Percentiles rank a stretch among this genome's conserved stretches.
phyloP scores from a whole-genome alignment of 257 asterid species.

The Nemophila menziesii region DNA sequence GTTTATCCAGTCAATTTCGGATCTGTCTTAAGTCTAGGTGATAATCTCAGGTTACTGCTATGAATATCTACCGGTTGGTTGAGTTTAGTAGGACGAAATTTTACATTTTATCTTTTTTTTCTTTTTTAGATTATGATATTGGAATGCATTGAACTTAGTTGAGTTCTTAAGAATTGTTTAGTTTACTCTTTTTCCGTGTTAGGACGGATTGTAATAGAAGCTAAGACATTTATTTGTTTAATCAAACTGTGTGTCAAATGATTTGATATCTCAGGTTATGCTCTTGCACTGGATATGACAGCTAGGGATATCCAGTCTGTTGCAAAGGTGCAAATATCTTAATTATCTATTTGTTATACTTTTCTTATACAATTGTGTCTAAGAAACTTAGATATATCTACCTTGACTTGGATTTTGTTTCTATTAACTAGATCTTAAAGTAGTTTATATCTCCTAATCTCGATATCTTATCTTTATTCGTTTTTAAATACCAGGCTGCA shows the following conservation, averaged over 20 bases:
- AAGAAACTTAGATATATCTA: not conserved
- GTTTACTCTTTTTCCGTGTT: too few relatives aligned
- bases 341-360: slow-evolving; percentile 3
- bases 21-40: not conserved
- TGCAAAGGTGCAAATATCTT: slow-evolving; percentile 59
- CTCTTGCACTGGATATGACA: slow-evolving; percentile 98
- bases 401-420: not conserved
- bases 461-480: slow-evolving; percentile 7
- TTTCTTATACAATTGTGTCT: not conserved
- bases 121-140: not conserved
- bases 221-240: not conserved
- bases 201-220: too few relatives aligned
- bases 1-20: not conserved
- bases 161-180: not conserved
- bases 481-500: slow-evolving; percentile 62
- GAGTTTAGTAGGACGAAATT: not conserved
- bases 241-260: not conserved
- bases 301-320: slow-evolving; percentile 87
- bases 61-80: not conserved
- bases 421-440: not conserved
- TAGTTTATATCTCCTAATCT: not conserved
- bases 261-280: slow-evolving; percentile 58
- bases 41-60: not conserved
- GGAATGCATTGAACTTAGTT: not conserved
- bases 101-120: not conserved